Percentiles rank a stretch among this genome's conserved stretches.
Conservation (phyloP, 202 grass and related monocot genomes). For the Dendrocalamus latiflorus region DNA sequence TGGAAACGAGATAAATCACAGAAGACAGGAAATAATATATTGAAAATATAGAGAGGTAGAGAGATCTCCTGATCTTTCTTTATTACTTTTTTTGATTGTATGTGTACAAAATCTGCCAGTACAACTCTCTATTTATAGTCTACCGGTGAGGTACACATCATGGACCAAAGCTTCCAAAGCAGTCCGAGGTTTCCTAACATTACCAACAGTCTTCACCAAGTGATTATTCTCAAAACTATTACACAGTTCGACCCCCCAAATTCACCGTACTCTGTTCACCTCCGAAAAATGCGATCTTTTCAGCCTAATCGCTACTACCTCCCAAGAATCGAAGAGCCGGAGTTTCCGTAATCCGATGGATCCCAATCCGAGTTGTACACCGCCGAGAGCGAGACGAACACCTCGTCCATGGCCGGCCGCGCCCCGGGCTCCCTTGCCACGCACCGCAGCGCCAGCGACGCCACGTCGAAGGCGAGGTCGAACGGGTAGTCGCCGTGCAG, state of each 20-base stretch:
- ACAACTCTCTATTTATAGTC: no score
- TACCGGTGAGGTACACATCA: no score
- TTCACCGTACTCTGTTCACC: not conserved
- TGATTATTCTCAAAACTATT: no score
- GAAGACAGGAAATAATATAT: no score
- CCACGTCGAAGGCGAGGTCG: slow-evolving; percentile 63
- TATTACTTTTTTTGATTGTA: no score
- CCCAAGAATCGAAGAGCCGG: slow-evolving; percentile 36
- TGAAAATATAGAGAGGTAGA: no score
- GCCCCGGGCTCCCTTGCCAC: slow-evolving; percentile 43
- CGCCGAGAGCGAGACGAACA: slow-evolving; percentile 55
- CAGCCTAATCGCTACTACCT: slow-evolving; percentile 3
- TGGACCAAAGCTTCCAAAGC: no score
- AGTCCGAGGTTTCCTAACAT: not conserved
- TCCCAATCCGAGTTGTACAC: slow-evolving; percentile 81
- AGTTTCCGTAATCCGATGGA: slow-evolving; percentile 49
- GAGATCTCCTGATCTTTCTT: no score
- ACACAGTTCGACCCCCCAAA: not conserved
- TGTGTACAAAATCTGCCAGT: no score
- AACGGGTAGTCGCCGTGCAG: slow-evolving; percentile 56
- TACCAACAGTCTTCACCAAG: not conserved
- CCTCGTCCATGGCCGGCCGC: slow-evolving; percentile 52
- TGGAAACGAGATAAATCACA: no score
- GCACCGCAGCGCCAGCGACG: slow-evolving; percentile 60
- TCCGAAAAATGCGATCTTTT: no score